A percentile compares a stretch with the other conserved stretches of the same genome.
Conservation (phyloP, 495 filamentous ascomycete species). For the Penicillium desertorum region DNA sequence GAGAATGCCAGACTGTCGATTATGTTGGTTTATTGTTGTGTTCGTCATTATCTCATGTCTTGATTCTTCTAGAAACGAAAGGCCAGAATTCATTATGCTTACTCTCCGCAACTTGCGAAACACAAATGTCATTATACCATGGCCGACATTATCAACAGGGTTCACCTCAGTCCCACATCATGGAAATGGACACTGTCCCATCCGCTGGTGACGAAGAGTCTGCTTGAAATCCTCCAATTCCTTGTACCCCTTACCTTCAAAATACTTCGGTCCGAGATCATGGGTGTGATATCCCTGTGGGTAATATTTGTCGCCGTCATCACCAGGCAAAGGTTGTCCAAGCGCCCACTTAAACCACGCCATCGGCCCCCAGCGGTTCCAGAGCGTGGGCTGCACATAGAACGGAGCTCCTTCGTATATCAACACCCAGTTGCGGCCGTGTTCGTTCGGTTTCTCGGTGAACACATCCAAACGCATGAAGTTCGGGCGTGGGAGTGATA, state of each 20-base stretch:
- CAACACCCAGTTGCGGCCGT: conserved; percentile 51
- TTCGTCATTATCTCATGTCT: not conserved
- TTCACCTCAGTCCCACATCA: conserved; percentile 4
- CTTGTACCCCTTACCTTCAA: conserved; percentile 55
- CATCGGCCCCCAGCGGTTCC: conserved; percentile 55
- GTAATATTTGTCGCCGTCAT: conserved; percentile 54
- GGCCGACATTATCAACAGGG: not conserved
- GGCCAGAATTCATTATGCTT: not conserved
- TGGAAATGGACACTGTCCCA: conserved; percentile 51
- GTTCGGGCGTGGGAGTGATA: conserved; percentile 53
- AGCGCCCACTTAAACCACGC: conserved; percentile 51
- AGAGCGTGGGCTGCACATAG: conserved; percentile 58
- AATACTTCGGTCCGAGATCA: conserved; percentile 57
- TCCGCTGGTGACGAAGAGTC: conserved; percentile 30
- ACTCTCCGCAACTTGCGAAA: not conserved
- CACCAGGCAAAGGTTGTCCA: conserved; percentile 59
- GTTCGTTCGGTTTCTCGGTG: conserved; percentile 44
- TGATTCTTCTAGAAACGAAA: not conserved
- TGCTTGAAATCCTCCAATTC: conserved; percentile 44
- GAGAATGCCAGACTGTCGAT: conserved; percentile 1
- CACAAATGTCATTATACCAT: not conserved
- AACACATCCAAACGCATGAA: conserved; percentile 48
- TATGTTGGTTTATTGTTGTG: not conserved
- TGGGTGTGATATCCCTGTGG: conserved; percentile 57
- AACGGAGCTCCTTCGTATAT: conserved; percentile 52